These are phyloP conservation scores for Hymenoscyphus fructigenus DNA, from an alignment of 2,329 filamentous ascomycete genomes.

Conservation along the genomic window DNA sequence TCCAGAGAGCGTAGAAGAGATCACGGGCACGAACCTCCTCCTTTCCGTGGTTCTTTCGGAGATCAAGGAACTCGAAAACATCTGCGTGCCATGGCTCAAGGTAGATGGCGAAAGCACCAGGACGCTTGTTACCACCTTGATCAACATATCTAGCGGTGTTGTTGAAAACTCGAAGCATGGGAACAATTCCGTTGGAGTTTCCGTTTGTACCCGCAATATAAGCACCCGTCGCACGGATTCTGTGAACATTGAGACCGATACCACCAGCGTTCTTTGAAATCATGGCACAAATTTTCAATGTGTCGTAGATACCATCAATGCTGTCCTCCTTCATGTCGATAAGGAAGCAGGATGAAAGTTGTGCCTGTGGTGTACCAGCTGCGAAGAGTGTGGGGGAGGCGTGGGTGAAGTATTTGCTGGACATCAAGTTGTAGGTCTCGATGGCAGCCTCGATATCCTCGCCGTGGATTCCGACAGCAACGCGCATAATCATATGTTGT, in stretches of 20 bases:
- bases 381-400: conserved; percentile 98
- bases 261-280: conserved; percentile 99
- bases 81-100: conserved; percentile 98
- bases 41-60: conserved; percentile 99
- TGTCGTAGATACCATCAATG: conserved; percentile 99
- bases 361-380: conserved; percentile 89
- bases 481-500: conserved; percentile 99
- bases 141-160: conserved; percentile 99
- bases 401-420: conserved; percentile 97
- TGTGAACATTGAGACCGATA: conserved; percentile 94
- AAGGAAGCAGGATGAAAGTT: conserved; percentile 97
- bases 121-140: conserved; percentile 98
- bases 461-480: conserved; percentile 93
- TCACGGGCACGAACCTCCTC: conserved; percentile 96
- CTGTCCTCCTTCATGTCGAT: conserved; percentile 99
- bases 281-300: conserved; percentile 98
- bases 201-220: conserved; percentile 99
- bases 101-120: conserved; percentile 97
- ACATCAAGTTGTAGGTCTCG: conserved; percentile 99
- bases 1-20: conserved; percentile 97
- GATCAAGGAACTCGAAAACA: conserved; percentile 94
- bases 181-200: conserved; percentile 94
- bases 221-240: conserved; percentile 94
- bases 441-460: conserved; percentile 92
- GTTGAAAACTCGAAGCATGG: conserved; percentile 99